These are phyloP conservation scores for Hondaea fermentalgiana DNA, from an alignment of 108 stramenopile genomes.

Conservation along the genomic window DNA sequence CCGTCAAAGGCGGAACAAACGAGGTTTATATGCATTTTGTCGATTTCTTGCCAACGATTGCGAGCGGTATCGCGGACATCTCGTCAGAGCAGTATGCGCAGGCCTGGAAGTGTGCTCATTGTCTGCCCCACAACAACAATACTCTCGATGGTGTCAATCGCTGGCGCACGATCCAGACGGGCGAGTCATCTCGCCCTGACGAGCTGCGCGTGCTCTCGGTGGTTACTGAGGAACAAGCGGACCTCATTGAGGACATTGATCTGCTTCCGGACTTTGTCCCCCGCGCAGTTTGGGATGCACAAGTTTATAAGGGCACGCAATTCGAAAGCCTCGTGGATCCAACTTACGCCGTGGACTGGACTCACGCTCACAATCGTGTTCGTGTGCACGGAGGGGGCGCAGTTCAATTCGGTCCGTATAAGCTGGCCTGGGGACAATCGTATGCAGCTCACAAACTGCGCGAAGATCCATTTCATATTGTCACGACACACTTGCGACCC, in stretches of 20 bases:
- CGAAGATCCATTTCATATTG: neutral
- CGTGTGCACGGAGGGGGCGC: neutral
- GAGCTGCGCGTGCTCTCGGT: neutral
- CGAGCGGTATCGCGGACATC: neutral
- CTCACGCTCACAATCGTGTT: neutral
- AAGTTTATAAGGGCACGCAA: neutral
- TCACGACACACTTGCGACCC: neutral
- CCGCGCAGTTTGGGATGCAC: neutral
- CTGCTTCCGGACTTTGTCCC: neutral
- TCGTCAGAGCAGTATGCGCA: neutral
- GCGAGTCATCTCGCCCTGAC: neutral
- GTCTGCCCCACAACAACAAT: neutral
- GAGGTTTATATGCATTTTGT: neutral
- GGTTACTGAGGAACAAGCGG: neutral
- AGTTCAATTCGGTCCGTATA: neutral
- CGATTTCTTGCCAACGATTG: neutral
- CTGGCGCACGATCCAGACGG: neutral
- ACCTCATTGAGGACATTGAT: neutral
- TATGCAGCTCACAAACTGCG: neutral
- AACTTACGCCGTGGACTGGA: neutral
- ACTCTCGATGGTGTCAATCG: neutral
- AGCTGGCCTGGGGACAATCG: neutral
- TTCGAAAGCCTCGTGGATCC: neutral
- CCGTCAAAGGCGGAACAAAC: neutral
- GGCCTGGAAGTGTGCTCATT: neutral